Evolutionary conservation across 2,329 filamentous ascomycete genomes (phyloP).

Genomic region (Botrytis tulipae): DNA sequence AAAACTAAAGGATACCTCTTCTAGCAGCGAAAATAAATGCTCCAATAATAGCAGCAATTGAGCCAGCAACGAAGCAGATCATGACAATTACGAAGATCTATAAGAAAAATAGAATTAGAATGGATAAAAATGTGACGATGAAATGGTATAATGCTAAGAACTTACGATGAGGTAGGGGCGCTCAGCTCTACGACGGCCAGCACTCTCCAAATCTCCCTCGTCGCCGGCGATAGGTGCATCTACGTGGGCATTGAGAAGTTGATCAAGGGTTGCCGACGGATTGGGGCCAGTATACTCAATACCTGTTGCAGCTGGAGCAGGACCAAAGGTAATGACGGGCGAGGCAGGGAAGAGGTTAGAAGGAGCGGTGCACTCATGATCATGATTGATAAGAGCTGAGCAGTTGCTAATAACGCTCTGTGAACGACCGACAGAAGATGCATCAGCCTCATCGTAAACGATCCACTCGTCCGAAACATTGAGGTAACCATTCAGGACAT

Average conservation of each 20-base stretch:
- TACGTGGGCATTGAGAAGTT: background rate
- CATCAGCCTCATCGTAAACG: background rate
- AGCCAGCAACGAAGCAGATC: background rate
- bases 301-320: background rate
- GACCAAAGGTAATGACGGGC: background rate
- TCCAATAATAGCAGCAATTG: background rate
- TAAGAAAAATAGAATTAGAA: background rate
- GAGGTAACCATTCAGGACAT: background rate
- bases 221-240: background rate
- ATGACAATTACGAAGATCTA: background rate
- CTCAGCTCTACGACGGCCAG: background rate
- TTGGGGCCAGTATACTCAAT: background rate
- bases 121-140: fast-evolving
- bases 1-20: background rate
- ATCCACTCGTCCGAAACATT: background rate
- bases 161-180: background rate
- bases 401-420: background rate
- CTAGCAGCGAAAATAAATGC: background rate
- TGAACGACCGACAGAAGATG: background rate
- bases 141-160: background rate
- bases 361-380: background rate
- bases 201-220: background rate
- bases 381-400: background rate
- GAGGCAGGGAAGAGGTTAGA: background rate
- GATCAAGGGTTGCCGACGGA: background rate